Evolutionary conservation across 2,329 filamentous ascomycete species (phyloP), one percentile per base, ranked within the genome.

Genomic region (Triangularia verruculosa): DNA sequence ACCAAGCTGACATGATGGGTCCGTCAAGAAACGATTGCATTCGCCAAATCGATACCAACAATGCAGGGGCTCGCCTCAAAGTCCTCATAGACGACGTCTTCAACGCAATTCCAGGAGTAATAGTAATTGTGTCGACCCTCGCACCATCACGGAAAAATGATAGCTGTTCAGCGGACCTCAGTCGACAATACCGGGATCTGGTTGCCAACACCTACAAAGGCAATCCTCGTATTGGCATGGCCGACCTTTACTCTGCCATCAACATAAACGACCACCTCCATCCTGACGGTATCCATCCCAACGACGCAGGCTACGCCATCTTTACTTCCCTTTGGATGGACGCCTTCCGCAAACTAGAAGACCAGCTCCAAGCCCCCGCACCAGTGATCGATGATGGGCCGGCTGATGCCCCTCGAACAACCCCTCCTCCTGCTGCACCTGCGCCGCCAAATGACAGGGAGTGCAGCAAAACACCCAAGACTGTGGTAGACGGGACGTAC

Each of bases 301-400:
- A 51, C 39, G 57, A 68, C 52, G 57, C 12, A 5, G 67, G 67
- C 11, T 66, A 67, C 54, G 61, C 43, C 25, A 34, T 63, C 11
- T 59, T 68, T 25, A 62, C 67, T 8, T 17, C 65, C 8, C 61
- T 66, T 8, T 68, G 67, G 67, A 63, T 58, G 61, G 59, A 61
- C 7, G 67, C 67, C 56, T 62, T 68, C 47, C 34, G 34, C 9
- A 62, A 53, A 22, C 13, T 64, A 2, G 61, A 67, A 58, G 24
- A 47, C 9, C 34, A 25, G 43, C 57, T 65, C 27, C 24, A 32
- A 12, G 25, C 57, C n/a, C 53, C 64, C 3, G 27, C 51, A 43
- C 17, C 25, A 55, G 58, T 24, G 24, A 53, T 34, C 32, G 39
- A 59, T 22, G 39, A 59, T 52, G 57, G 30, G 3, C 15, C 32